Conservation (phyloP, 305 asterid species). For the Rubia peregrina region DNA sequence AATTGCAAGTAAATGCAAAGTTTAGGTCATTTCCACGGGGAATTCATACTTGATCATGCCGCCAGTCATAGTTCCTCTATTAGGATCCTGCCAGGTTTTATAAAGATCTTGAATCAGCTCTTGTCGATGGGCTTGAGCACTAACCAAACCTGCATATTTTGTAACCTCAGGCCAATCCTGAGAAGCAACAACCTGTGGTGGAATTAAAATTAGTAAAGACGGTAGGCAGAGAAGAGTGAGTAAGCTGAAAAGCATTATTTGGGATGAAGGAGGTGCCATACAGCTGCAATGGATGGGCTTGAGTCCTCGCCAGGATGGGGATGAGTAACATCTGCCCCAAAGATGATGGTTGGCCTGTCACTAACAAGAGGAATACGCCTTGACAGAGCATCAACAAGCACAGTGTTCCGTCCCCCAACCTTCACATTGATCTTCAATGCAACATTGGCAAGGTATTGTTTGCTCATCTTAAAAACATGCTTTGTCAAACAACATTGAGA, state of each 20-base stretch:
- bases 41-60: conserved; percentile 86
- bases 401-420: conserved; percentile 95
- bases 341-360: conserved; percentile 88
- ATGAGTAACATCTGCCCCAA: conserved; percentile 98
- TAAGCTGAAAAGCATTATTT: too few species aligned
- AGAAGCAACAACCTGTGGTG: conserved; percentile 86
- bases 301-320: conserved; percentile 99
- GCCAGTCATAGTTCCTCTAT: conserved; percentile 69
- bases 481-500: conserved; percentile 95
- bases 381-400: conserved; percentile 74
- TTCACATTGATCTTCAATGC: conserved; percentile 83
- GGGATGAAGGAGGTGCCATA: conserved; percentile 22
- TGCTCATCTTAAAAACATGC: conserved; percentile 72
- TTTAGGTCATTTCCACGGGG: neutral
- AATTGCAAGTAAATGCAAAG: neutral
- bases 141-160: conserved; percentile 84
- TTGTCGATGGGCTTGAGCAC: conserved; percentile 94
- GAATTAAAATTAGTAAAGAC: conserved; percentile 15
- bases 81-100: conserved; percentile 89
- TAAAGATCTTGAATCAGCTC: conserved; percentile 87
- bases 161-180: conserved; percentile 99
- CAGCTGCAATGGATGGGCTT: conserved; percentile 98
- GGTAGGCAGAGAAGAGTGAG: neutral
- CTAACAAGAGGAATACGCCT: conserved; percentile 91
- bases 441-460: conserved; percentile 94